A percentile compares a stretch with the other conserved stretches of the same genome.
Conservation (phyloP, 257 asterid species). For the Solanum corneliomulleri region DNA sequence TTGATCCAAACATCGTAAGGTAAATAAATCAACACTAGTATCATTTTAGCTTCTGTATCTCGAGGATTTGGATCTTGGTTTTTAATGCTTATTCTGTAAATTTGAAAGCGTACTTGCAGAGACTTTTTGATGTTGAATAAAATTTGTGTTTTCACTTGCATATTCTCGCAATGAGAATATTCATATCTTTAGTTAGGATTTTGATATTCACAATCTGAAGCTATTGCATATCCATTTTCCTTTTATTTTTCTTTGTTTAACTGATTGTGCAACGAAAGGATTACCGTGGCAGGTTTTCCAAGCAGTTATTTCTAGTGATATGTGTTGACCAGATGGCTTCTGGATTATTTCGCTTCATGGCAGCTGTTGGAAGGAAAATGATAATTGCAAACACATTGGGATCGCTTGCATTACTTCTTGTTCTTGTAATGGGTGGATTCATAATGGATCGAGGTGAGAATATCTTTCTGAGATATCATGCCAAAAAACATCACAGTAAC, state of each 20-base stretch:
- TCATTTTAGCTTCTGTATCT: background rate
- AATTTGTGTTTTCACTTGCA: background rate
- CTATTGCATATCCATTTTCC: background rate
- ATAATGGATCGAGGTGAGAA: slow-evolving; percentile 53
- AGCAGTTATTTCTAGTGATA: background rate
- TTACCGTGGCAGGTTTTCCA: slow-evolving; percentile 4
- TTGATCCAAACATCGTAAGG: slow-evolving; percentile 19
- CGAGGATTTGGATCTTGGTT: background rate
- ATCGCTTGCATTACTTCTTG: slow-evolving; percentile 1
- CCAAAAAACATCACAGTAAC: background rate
- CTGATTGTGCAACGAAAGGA: background rate
- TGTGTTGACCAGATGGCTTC: slow-evolving; percentile 4
- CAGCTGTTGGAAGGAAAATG: slow-evolving; percentile 4
- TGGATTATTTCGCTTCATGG: slow-evolving; percentile 2
- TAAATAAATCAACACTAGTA: background rate
- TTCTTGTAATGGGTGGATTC: slow-evolving; percentile 15
- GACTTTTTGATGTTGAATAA: background rate
- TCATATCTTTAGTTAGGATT: background rate
- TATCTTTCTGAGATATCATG: background rate
- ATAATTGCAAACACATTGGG: slow-evolving; percentile 6
- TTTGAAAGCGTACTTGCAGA: background rate
- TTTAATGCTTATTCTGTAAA: background rate
- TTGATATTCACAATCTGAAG: background rate
- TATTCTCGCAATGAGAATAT: background rate
- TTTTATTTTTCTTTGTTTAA: background rate